Percentiles rank a stretch among this genome's conserved stretches.
Conservation (phyloP, 805 yeast genomes). For the Kodamaea hsintzibuensis region DNA sequence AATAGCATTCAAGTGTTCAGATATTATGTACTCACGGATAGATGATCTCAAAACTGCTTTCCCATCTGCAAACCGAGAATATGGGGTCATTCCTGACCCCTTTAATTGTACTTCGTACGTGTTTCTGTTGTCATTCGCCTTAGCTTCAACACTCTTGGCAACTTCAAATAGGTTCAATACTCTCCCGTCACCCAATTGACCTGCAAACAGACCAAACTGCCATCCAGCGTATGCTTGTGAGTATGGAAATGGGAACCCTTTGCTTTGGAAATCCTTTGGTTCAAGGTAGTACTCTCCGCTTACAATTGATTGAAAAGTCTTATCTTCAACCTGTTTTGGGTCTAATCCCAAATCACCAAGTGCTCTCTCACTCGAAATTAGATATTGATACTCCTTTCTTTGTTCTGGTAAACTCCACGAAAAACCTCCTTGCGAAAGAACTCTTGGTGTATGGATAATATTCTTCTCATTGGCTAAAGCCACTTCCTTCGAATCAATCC, state of each 20-base stretch:
- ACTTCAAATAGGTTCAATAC: constrained; percentile 80
- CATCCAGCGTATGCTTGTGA: constrained; percentile 94
- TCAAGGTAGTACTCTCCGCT: constrained; percentile 55
- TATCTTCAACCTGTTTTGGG: constrained; percentile 37
- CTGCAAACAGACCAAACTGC: constrained; percentile 96
- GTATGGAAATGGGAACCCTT: constrained; percentile 63
- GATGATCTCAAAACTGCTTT: constrained; percentile 89
- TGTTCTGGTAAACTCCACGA: constrained; percentile 72
- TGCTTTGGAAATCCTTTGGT: constrained; percentile 21
- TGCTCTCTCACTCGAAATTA: constrained; percentile 62
- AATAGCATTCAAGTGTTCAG: constrained; percentile 77
- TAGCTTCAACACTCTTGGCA: constrained; percentile 29
- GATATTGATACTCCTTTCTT: constrained; percentile 51
- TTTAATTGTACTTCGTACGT: constrained; percentile 76
- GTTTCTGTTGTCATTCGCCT: constrained; percentile 28
- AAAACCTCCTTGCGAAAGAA: constrained; percentile 59
- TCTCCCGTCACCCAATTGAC: constrained; percentile 96
- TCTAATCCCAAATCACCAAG: constrained; percentile 60
- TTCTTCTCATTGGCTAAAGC: constrained; percentile 33
- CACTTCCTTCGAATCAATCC: constrained; percentile 23
- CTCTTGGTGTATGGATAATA: constrained; percentile 38
- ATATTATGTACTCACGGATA: constrained; percentile 81
- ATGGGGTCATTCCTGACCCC: constrained; percentile 93
- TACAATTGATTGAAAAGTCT: constrained; percentile 52
- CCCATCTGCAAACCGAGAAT: constrained; percentile 94